Evolutionary conservation across 139 green algal species (phyloP).

Genomic region (Microglena sp.): DNA sequence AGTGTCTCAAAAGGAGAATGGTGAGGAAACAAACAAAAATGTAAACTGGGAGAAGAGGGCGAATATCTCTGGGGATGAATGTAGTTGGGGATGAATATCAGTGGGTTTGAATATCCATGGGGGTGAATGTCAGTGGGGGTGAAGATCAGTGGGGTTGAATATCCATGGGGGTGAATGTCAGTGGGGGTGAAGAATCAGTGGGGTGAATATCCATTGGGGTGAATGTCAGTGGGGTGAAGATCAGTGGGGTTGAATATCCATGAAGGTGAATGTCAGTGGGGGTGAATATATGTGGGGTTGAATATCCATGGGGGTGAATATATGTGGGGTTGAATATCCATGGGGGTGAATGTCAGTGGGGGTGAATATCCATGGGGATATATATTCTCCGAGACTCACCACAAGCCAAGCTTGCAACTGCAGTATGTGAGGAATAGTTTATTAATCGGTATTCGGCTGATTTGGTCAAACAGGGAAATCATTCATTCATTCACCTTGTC

Average conservation of each 20-base stretch:
- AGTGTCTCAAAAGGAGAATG: constrained; percentile 68
- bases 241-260: background rate
- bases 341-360: no score
- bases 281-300: background rate
- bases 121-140: background rate
- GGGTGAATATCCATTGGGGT: background rate
- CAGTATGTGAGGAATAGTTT: no score
- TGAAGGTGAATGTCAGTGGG: no score
- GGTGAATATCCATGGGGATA: background rate
- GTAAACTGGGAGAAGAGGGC: no score
- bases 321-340: background rate
- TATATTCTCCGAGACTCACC: no score
- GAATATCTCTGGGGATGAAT: no score
- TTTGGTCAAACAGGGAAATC: no score
- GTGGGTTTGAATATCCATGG: background rate
- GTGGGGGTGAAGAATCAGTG: background rate
- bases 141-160: background rate
- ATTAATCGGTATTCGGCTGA: no score
- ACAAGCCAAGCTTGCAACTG: no score
- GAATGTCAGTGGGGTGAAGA: background rate
- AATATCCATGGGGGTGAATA: background rate
- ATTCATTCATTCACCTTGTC: no score
- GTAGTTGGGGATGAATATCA: no score
- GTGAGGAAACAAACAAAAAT: no score
- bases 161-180: background rate